These are phyloP conservation scores for Silene coronaria DNA, from an alignment of 179 eudicot species.

Conservation along the genomic window DNA sequence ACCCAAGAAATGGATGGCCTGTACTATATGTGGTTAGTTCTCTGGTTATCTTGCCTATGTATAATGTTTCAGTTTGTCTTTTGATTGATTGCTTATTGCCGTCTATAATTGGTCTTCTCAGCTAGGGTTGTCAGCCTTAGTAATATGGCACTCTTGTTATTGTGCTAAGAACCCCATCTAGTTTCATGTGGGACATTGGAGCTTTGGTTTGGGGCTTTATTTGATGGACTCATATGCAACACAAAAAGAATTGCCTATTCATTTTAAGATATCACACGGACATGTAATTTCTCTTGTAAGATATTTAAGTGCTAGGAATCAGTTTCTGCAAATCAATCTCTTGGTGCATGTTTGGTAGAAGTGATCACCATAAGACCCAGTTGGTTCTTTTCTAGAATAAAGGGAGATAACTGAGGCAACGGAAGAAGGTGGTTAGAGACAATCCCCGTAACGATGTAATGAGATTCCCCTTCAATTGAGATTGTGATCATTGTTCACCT, in stretches of 20 bases:
- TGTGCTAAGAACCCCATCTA: neutral
- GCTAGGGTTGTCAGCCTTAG: neutral
- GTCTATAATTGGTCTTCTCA: constrained; percentile 1
- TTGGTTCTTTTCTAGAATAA: no score
- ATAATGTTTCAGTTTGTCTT: neutral
- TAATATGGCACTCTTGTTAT: neutral
- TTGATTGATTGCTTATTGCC: neutral
- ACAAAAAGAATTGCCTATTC: neutral
- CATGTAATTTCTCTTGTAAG: no score
- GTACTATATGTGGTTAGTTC: constrained; percentile 72
- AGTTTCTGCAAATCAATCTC: neutral
- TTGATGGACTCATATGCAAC: neutral
- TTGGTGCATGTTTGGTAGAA: neutral
- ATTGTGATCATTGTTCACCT: no score
- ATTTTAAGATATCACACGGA: neutral
- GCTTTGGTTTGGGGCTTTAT: no score
- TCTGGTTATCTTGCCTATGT: neutral
- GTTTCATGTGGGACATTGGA: no score
- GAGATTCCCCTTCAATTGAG: no score
- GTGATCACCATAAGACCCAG: neutral
- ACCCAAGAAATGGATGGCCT: constrained; percentile 67
- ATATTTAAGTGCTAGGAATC: neutral
- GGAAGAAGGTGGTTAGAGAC: no score
- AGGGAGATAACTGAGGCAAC: neutral
- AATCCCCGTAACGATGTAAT: neutral